A percentile compares a stretch with the other conserved stretches of the same genome.
Conservation (phyloP, 345 rosid genomes). For the Salix caprea region DNA sequence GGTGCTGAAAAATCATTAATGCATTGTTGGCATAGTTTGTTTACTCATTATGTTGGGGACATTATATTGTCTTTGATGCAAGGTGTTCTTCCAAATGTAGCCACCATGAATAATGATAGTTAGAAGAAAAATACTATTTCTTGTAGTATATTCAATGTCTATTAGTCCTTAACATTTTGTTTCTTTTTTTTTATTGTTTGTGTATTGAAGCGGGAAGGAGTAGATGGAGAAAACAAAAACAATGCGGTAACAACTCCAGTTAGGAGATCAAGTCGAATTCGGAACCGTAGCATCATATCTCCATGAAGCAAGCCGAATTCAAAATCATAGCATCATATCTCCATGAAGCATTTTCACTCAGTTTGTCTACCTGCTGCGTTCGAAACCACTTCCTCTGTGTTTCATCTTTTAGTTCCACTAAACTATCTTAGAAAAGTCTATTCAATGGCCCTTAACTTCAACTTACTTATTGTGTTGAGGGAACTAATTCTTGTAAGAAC, state of each 20-base stretch:
- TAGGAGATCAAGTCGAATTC: constrained; percentile 47
- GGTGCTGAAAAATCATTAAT: too few species aligned
- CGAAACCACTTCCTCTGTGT: constrained; percentile 30
- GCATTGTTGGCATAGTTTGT: too few species aligned
- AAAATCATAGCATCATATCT: too few species aligned
- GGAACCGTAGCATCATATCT: constrained; percentile 22
- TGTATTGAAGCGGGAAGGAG: constrained; percentile 23
- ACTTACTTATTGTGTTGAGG: not conserved
- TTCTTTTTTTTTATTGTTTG: not conserved
- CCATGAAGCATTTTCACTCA: not conserved
- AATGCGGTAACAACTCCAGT: constrained; percentile 23
- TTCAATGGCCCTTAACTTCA: not conserved
- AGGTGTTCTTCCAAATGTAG: too few species aligned
- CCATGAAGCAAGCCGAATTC: constrained; percentile 15
- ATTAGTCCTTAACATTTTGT: not conserved
- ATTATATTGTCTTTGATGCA: too few species aligned
- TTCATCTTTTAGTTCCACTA: constrained; percentile 8
- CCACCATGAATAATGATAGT: too few species aligned
- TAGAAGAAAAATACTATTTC: too few species aligned
- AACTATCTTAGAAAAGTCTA: not conserved
- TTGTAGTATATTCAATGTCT: too few species aligned
- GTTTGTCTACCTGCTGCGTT: not conserved
- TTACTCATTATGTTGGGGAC: too few species aligned
- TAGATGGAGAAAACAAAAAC: constrained; percentile 17
- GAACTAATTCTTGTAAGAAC: not conserved